Evolutionary conservation across 1,284 basidiomycete genomes (phyloP).

Genomic region (Tilletia horrida): DNA sequence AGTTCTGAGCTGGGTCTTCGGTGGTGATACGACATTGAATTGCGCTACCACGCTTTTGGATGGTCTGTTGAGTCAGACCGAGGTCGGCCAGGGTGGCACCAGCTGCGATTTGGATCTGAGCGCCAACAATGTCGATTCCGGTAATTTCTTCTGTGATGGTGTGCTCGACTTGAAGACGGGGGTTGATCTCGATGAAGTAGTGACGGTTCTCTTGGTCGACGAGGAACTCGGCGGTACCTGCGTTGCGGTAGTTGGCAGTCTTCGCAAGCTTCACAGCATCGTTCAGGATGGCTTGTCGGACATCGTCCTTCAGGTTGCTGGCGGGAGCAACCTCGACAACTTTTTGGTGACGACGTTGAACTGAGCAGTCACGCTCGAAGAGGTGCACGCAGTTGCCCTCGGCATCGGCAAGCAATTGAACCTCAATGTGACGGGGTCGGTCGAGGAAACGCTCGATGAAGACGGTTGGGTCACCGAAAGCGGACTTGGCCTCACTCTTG

Average conservation of each 20-base stretch:
- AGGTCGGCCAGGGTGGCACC: constrained; percentile 93
- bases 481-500: constrained; percentile 87
- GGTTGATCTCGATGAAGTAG: constrained; percentile 88
- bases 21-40: constrained; percentile 99
- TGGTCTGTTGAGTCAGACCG: constrained; percentile 92
- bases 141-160: constrained; percentile 91
- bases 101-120: constrained; percentile 97
- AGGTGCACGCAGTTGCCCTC: constrained; percentile 91
- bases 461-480: constrained; percentile 96
- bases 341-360: constrained; percentile 95
- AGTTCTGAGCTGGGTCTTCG: constrained; percentile 84
- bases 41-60: constrained; percentile 92
- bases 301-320: constrained; percentile 83
- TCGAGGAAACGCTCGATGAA: constrained; percentile 95
- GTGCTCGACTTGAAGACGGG: constrained; percentile 57
- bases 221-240: constrained; percentile 86
- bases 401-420: constrained; percentile 87
- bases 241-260: constrained; percentile 90
- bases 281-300: constrained; percentile 77
- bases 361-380: constrained; percentile 97
- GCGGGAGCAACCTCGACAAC: constrained; percentile 98
- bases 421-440: constrained; percentile 93
- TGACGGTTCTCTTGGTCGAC: constrained; percentile 92
- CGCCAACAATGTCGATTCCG: constrained; percentile 95
- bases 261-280: constrained; percentile 94